Evolutionary conservation across 805 yeast genomes (phyloP).

Genomic region (Candida hungchunana): DNA sequence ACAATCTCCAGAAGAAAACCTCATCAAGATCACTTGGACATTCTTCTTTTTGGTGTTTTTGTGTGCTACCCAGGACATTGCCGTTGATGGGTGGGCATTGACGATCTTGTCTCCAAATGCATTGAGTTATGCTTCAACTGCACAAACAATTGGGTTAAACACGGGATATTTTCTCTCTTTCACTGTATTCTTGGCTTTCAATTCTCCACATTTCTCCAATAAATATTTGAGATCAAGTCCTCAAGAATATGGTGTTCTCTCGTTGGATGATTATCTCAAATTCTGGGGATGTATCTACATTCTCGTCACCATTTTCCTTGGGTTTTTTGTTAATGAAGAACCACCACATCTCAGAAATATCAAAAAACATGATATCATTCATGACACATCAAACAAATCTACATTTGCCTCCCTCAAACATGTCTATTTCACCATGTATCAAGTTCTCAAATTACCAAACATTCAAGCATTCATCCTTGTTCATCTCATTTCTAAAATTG

Average conservation of each 20-base stretch:
- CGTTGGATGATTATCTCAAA: constrained; percentile 69
- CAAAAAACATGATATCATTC: constrained; percentile 29
- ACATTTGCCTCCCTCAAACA: constrained; percentile 34
- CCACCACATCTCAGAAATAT: constrained; percentile 42
- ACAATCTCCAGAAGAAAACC: constrained; percentile 43
- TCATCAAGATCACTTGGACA: constrained; percentile 55
- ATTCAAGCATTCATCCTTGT: constrained; percentile 71
- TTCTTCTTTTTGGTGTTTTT: constrained; percentile 78
- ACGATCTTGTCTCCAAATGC: constrained; percentile 77
- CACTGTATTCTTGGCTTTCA: constrained; percentile 86
- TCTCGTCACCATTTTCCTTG: constrained; percentile 57
- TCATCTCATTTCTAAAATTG: constrained; percentile 79
- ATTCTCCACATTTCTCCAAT: constrained; percentile 90
- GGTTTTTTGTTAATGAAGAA: constrained; percentile 64
- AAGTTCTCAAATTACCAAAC: constrained; percentile 63
- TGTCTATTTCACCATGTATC: constrained; percentile 63
- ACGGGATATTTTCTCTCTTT: constrained; percentile 89
- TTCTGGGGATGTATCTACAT: constrained; percentile 77
- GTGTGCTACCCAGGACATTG: constrained; percentile 97
- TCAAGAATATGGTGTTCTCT: constrained; percentile 56
- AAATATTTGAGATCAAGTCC: constrained; percentile 68
- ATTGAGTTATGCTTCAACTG: constrained; percentile 90
- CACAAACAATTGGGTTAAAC: constrained; percentile 93
- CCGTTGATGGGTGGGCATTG: constrained; percentile 98
- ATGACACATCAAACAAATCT: constrained; percentile 20